Evolutionary conservation across 1,139 yeast species (phyloP).

Genomic region (Scheffersomyces parashehatae): DNA sequence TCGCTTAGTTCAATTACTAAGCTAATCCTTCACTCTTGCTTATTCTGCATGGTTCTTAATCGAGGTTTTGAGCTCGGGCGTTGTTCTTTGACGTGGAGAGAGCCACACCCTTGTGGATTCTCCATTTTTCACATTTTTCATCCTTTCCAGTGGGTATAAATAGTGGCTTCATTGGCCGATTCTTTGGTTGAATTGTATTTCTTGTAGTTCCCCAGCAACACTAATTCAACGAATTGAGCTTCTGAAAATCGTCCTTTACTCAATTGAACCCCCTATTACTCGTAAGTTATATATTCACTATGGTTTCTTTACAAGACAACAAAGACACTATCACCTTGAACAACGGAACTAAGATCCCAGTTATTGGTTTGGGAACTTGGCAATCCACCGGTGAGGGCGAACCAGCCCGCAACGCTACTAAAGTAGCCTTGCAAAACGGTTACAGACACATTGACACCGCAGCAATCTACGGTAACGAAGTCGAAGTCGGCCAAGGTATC

Average conservation of each 20-base stretch:
- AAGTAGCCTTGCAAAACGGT: conserved; percentile 65
- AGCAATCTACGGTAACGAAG: conserved; percentile 65
- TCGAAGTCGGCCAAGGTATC: conserved; percentile 64
- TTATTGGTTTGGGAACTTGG: conserved; percentile 82
- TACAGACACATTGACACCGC: conserved; percentile 84
- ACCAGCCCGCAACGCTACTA: conserved; percentile 62
- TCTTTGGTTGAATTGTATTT: too few species aligned
- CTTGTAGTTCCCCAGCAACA: too few species aligned
- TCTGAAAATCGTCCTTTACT: background rate
- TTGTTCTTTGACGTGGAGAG: too few species aligned
- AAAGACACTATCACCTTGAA: conserved; percentile 46
- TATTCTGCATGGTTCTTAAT: too few species aligned
- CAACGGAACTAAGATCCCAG: conserved; percentile 67
- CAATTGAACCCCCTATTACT: background rate
- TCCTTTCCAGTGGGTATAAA: too few species aligned
- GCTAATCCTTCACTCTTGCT: too few species aligned
- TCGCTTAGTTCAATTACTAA: too few species aligned
- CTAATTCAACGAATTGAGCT: too few species aligned
- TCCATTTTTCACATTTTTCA: too few species aligned
- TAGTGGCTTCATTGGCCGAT: too few species aligned
- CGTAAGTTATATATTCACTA: background rate
- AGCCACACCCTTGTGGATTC: too few species aligned
- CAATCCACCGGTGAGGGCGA: conserved; percentile 52
- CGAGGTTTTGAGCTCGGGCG: too few species aligned
- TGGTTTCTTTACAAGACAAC: conserved; percentile 11